Conservation (phyloP, 2,329 filamentous ascomycete genomes). For the Sporothrix protearum region DNA sequence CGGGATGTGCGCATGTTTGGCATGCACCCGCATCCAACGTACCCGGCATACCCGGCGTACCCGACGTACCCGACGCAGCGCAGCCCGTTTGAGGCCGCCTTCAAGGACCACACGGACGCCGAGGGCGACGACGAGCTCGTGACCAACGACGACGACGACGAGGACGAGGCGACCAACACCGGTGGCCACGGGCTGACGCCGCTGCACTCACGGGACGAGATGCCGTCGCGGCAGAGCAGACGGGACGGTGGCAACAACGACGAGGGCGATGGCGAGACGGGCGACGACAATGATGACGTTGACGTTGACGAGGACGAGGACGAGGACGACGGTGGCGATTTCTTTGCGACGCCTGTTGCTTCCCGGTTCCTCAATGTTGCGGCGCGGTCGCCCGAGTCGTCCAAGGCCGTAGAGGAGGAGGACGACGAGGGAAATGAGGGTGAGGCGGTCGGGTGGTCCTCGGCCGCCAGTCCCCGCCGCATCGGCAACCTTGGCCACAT, state of each 20-base stretch:
- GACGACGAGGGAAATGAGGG: not conserved
- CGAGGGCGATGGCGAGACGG: not conserved
- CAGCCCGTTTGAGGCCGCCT: conserved; percentile 37
- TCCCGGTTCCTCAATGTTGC: conserved; percentile 28
- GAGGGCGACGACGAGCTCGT: conserved; percentile 89
- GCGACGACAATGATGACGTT: conserved; percentile 47
- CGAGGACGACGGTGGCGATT: conserved; percentile 45
- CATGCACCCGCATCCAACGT: not conserved
- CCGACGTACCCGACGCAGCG: too few species aligned
- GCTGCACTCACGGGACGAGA: not conserved
- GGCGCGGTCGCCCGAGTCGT: conserved; percentile 27
- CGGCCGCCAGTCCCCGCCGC: not conserved
- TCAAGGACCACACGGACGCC: conserved; percentile 68
- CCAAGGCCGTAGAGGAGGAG: conserved; percentile 29
- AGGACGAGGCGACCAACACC: conserved; percentile 32
- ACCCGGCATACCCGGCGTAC: too few species aligned
- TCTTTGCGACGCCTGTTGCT: conserved; percentile 53
- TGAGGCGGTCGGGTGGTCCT: not conserved
- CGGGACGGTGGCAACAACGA: not conserved
- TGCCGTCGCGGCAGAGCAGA: not conserved
- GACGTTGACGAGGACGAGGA: conserved; percentile 46
- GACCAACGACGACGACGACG: conserved; percentile 68
- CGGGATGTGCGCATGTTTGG: conserved; percentile 35
- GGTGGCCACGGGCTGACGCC: conserved; percentile 22
- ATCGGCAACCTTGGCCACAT: conserved; percentile 15